phyloP scores from a whole-genome alignment of 192 early-diverging fungal genomes.

The Coemansia sp. region DNA sequence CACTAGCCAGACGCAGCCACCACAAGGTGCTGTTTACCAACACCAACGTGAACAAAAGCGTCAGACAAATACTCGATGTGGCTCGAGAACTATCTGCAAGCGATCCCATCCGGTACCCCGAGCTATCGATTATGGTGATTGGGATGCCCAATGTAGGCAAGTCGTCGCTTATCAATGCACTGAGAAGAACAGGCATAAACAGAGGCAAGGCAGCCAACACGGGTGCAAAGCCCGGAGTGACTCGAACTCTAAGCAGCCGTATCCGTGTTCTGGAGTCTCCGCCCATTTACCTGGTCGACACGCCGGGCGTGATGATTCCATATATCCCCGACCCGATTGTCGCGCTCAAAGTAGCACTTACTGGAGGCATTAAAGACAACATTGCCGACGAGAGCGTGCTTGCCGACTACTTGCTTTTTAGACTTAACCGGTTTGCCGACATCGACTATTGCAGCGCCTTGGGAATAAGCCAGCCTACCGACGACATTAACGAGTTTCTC shows the following conservation, averaged over 20 bases:
- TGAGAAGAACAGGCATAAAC: slow-evolving; percentile 75
- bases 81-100: slow-evolving; percentile 56
- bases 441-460: slow-evolving; percentile 57
- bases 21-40: slow-evolving; percentile 11
- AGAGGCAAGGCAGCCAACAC: slow-evolving; percentile 77
- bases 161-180: slow-evolving; percentile 84
- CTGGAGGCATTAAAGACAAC: slow-evolving; percentile 82
- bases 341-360: slow-evolving; percentile 87
- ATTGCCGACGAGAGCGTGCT: slow-evolving; percentile 77
- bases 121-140: slow-evolving; percentile 71
- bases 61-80: slow-evolving; percentile 66
- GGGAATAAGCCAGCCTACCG: slow-evolving; percentile 63
- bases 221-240: slow-evolving; percentile 85
- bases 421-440: slow-evolving; percentile 65
- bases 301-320: slow-evolving; percentile 90
- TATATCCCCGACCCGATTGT: slow-evolving; percentile 76
- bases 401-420: slow-evolving; percentile 87
- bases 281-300: slow-evolving; percentile 89
- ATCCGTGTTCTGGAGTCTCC: slow-evolving; percentile 89
- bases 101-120: slow-evolving; percentile 41
- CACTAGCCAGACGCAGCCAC: slow-evolving; percentile 48
- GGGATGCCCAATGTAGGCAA: slow-evolving; percentile 98
- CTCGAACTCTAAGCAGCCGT: slow-evolving; percentile 64
- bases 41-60: slow-evolving; percentile 35
- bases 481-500: slow-evolving; percentile 67